Evolutionary conservation across 345 rosid species (phyloP).

Genomic region (Camelina neglecta): DNA sequence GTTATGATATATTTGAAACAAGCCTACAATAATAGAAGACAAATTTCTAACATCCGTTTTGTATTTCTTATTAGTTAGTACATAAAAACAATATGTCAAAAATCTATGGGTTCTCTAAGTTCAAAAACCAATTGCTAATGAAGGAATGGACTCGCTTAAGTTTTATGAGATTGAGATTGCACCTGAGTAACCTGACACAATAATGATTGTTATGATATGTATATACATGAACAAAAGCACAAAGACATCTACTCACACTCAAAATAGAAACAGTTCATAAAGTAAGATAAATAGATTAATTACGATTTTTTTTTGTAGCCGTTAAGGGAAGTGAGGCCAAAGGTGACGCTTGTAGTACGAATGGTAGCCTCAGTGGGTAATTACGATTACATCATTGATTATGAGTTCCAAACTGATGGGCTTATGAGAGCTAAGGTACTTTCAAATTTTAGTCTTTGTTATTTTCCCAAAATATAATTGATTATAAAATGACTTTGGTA

Average conservation of each 20-base stretch:
- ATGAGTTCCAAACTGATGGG: slow-evolving; percentile 79
- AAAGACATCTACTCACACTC: too few relatives aligned
- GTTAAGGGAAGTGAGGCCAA: slow-evolving; percentile 61
- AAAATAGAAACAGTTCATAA: not conserved
- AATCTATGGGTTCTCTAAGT: too few relatives aligned
- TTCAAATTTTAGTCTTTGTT: not conserved
- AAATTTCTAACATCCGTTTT: not conserved
- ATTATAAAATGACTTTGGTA: too few relatives aligned
- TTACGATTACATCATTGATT: slow-evolving; percentile 68
- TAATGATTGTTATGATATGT: too few relatives aligned
- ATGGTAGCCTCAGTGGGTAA: slow-evolving; percentile 66
- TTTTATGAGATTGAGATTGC: not conserved
- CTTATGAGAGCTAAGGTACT: slow-evolving; percentile 59
- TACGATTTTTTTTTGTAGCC: not conserved
- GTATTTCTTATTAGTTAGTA: too few relatives aligned
- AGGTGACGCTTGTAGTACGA: slow-evolving; percentile 66
- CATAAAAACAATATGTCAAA: not conserved
- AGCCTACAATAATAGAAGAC: too few relatives aligned
- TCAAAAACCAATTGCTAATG: too few relatives aligned
- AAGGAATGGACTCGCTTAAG: too few relatives aligned
- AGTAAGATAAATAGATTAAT: not conserved
- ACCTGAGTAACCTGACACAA: not conserved
- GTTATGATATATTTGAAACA: too few relatives aligned
- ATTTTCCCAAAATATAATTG: not conserved
- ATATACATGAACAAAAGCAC: not conserved